Evolutionary conservation across 768 basidiomycete genomes (phyloP).

Genomic region (Cystofilobasidium bisporidii): DNA sequence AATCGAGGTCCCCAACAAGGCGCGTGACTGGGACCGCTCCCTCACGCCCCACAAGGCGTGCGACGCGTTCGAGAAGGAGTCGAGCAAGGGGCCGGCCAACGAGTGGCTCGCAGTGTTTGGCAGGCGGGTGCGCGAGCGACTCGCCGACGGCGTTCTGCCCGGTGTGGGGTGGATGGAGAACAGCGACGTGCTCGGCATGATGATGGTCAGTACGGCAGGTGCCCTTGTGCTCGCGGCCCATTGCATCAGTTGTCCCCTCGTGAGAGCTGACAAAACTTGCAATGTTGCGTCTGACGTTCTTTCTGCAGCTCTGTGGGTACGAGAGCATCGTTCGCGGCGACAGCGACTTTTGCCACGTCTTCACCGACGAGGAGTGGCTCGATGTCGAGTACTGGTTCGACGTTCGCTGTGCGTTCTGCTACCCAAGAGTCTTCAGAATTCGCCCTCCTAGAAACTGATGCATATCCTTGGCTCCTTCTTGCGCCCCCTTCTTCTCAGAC

Average conservation of each 20-base stretch:
- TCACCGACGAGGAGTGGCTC: conserved; percentile 40
- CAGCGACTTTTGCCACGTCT: conserved; percentile 39
- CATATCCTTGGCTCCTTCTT: background rate
- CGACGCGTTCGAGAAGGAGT: conserved; percentile 40
- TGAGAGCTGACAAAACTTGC: too few relatives aligned
- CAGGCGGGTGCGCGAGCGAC: conserved; percentile 33
- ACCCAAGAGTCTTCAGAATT: too few relatives aligned
- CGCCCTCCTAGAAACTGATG: too few relatives aligned
- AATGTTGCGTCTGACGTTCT: background rate
- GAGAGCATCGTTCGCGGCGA: conserved; percentile 38
- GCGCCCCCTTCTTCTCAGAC: background rate
- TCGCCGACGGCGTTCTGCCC: conserved; percentile 28
- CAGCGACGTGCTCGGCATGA: conserved; percentile 42
- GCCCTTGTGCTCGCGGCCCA: background rate
- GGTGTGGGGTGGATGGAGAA: conserved; percentile 33
- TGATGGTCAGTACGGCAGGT: conserved; percentile 35
- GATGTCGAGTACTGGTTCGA: conserved; percentile 41
- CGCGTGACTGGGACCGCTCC: conserved; percentile 39
- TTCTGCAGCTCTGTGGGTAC: conserved; percentile 38
- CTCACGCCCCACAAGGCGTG: conserved; percentile 39
- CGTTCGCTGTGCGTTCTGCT: conserved; percentile 19
- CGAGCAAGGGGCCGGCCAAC: conserved; percentile 37
- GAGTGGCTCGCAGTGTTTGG: conserved; percentile 40
- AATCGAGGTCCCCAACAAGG: conserved; percentile 41
- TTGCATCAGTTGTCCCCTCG: too few relatives aligned